Percentiles rank a stretch among this genome's conserved stretches.
Evolutionary conservation across 306 rosid species (phyloP).

Genomic region (Delonix regia): DNA sequence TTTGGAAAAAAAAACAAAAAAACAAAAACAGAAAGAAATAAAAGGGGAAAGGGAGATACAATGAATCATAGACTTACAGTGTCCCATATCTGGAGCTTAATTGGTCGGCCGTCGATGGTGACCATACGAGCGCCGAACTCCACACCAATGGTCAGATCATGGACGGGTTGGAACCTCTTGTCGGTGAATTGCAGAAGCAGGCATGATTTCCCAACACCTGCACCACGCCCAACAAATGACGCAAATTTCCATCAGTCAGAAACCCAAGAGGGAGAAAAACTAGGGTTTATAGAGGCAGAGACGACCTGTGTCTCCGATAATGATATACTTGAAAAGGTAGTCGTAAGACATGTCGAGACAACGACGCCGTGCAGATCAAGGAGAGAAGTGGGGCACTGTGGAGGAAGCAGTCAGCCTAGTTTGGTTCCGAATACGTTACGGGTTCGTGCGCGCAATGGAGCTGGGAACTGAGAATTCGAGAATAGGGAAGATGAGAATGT

Average conservation of each 20-base stretch:
- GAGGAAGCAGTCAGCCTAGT: neutral
- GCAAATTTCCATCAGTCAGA: constrained; percentile 21
- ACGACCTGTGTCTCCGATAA: constrained; percentile 96
- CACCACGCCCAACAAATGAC: constrained; percentile 30
- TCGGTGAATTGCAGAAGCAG: constrained; percentile 94
- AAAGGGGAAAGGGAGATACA: neutral
- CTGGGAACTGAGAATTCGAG: neutral
- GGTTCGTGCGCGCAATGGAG: neutral
- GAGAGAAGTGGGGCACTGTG: neutral
- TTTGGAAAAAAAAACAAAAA: neutral
- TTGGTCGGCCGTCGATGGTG: constrained; percentile 75
- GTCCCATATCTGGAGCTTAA: constrained; percentile 99
- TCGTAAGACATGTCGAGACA: constrained; percentile 75
- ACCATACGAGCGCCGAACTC: constrained; percentile 99
- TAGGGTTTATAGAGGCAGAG: neutral
- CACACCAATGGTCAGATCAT: constrained; percentile 96
- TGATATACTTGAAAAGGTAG: constrained; percentile 96
- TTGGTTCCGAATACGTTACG: neutral
- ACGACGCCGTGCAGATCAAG: constrained; percentile 36
- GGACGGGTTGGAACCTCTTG: constrained; percentile 96
- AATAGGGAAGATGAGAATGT: neutral
- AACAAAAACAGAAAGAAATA: neutral
- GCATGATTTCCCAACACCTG: constrained; percentile 97
- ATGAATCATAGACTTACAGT: constrained; percentile 54
- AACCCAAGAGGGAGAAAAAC: constrained; percentile 30